Conservation (phyloP, 805 yeast species). For the Vanderwaltozyma verrucispora region DNA sequence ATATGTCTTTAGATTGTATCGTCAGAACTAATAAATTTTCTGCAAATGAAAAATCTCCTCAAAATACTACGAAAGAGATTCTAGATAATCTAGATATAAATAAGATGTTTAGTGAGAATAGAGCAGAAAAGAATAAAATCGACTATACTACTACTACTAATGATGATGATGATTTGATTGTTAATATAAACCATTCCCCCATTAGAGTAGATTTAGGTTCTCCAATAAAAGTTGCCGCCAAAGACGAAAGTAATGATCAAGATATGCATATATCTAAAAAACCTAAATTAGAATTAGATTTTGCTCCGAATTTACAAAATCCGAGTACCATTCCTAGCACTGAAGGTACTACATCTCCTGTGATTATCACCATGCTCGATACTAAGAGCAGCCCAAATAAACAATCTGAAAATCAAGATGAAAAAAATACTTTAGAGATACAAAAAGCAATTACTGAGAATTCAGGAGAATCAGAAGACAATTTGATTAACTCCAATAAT, state of each 20-base stretch:
- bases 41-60: not conserved
- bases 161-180: not conserved
- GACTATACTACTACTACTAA: not conserved
- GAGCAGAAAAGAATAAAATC: too few relatives aligned
- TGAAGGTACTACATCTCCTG: constrained; percentile 12
- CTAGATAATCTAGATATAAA: constrained; percentile 17
- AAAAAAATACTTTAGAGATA: constrained; percentile 1
- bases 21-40: constrained; percentile 5
- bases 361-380: constrained; percentile 22
- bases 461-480: not conserved
- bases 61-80: constrained; percentile 2
- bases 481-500: not conserved
- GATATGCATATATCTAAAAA: constrained; percentile 9
- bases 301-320: constrained; percentile 13
- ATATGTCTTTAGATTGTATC: constrained; percentile 6
- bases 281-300: constrained; percentile 10
- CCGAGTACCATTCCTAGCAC: not conserved
- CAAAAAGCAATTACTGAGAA: constrained; percentile 3
- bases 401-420: not conserved
- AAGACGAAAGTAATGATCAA: constrained; percentile 2
- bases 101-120: constrained; percentile 8
- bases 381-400: constrained; percentile 4
- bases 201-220: constrained; percentile 14
- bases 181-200: constrained; percentile 15
- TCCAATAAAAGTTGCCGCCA: constrained; percentile 7